These are phyloP conservation scores for Waltergamsia citrina DNA, from an alignment of 2,329 filamentous ascomycete genomes.

Conservation along the genomic window DNA sequence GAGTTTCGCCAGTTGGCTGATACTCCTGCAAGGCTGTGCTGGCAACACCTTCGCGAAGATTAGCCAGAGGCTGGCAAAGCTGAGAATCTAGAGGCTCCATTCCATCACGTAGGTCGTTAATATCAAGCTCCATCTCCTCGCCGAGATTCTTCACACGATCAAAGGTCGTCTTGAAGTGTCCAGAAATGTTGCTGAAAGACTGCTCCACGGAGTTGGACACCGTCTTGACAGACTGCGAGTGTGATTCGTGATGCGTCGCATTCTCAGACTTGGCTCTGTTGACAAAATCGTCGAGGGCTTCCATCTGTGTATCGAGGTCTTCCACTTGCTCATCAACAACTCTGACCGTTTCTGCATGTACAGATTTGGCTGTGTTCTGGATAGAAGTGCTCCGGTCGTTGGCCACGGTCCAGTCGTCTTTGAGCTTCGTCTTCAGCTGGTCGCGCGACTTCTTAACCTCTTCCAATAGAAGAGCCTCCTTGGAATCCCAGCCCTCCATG, in stretches of 20 bases:
- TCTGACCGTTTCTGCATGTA: conserved; percentile 81
- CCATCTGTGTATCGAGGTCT: conserved; percentile 82
- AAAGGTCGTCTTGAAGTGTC: conserved; percentile 60
- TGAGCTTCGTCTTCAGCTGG: conserved; percentile 68
- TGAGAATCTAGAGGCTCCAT: conserved; percentile 50
- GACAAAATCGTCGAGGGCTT: conserved; percentile 84
- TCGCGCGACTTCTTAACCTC: conserved; percentile 67
- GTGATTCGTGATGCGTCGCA: conserved; percentile 62
- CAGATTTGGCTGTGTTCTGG: conserved; percentile 71
- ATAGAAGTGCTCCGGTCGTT: conserved; percentile 77
- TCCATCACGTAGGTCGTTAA: conserved; percentile 45
- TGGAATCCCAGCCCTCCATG: conserved; percentile 66
- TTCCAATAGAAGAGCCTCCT: conserved; percentile 59
- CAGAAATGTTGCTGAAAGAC: conserved; percentile 62
- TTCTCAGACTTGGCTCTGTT: conserved; percentile 74
- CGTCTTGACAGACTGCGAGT: conserved; percentile 53
- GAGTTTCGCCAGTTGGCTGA: conserved; percentile 74
- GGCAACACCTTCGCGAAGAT: conserved; percentile 61
- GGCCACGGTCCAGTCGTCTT: conserved; percentile 76
- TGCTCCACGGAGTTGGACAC: conserved; percentile 61
- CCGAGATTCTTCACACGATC: conserved; percentile 61
- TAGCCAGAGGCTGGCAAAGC: conserved; percentile 59
- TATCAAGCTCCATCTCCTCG: conserved; percentile 52
- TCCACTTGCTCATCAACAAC: conserved; percentile 85
- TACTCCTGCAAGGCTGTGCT: conserved; percentile 67